These are phyloP conservation scores for Apodospora peruviana DNA, from an alignment of 495 filamentous ascomycete genomes.

Conservation along the genomic window DNA sequence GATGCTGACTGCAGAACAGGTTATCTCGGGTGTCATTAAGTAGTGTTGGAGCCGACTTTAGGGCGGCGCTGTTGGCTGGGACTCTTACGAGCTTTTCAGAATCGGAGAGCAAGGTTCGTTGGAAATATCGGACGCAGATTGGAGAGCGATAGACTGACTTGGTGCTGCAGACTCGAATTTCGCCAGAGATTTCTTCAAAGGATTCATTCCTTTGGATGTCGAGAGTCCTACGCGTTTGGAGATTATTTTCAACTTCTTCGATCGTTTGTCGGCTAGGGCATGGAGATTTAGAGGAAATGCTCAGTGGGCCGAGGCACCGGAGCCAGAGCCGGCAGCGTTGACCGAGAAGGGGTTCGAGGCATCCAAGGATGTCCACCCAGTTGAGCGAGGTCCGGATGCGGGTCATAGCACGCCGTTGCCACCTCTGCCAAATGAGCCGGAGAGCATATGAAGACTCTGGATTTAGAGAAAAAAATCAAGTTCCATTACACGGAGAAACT, in stretches of 20 bases:
- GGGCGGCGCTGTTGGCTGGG: conserved; percentile 93
- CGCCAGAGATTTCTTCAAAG: conserved; percentile 89
- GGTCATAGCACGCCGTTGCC: conserved; percentile 35
- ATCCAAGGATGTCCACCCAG: conserved; percentile 30
- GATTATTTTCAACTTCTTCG: conserved; percentile 96
- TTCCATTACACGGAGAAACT: too few relatives aligned
- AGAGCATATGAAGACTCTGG: too few relatives aligned
- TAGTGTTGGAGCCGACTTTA: conserved; percentile 97
- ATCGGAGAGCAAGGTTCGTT: conserved; percentile 83
- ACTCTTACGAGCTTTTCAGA: conserved; percentile 92
- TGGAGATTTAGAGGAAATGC: neutral
- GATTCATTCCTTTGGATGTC: conserved; percentile 91
- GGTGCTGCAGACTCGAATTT: conserved; percentile 81
- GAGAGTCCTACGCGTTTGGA: conserved; percentile 79
- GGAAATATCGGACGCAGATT: too few relatives aligned
- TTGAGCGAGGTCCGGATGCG: conserved; percentile 24
- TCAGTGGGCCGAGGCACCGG: conserved; percentile 11
- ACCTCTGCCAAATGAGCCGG: conserved; percentile 30
- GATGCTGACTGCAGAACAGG: conserved; percentile 46
- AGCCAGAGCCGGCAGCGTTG: conserved; percentile 9
- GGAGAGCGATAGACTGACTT: too few relatives aligned
- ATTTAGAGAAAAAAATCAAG: too few relatives aligned
- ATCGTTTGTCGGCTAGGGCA: conserved; percentile 74
- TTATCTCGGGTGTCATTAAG: conserved; percentile 89
- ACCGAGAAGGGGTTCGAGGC: conserved; percentile 30